Evolutionary conservation across 2,329 filamentous ascomycete genomes (phyloP).

Genomic region (Septoria petroselini): DNA sequence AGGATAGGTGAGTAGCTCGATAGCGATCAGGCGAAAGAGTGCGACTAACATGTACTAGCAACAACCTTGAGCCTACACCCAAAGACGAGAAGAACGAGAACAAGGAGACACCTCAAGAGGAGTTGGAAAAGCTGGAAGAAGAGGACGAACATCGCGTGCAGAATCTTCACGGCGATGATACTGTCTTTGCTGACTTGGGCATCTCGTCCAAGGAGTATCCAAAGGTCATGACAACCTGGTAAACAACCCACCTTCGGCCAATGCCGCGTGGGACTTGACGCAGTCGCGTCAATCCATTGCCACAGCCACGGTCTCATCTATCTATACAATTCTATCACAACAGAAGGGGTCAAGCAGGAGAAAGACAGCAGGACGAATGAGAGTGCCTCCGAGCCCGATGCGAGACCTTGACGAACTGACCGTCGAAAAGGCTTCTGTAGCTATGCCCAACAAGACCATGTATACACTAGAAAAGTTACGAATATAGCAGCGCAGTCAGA

Average conservation of each 20-base stretch:
- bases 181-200: constrained; percentile 59
- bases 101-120: constrained; percentile 64
- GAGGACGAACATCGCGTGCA: constrained; percentile 69
- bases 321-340: constrained; percentile 1
- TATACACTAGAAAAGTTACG: background rate
- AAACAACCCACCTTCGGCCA: too few relatives aligned
- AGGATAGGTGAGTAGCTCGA: constrained; percentile 26
- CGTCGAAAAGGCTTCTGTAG: constrained; percentile 7
- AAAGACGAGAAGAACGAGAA: constrained; percentile 55
- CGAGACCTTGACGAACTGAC: constrained; percentile 3
- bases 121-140: constrained; percentile 70
- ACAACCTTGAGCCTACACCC: constrained; percentile 55
- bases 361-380: background rate
- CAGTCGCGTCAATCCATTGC: too few relatives aligned
- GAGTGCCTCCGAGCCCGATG: background rate
- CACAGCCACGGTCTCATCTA: background rate
- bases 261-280: too few relatives aligned
- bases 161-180: constrained; percentile 57
- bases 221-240: constrained; percentile 61
- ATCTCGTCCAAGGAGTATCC: constrained; percentile 63
- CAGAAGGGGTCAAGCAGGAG: background rate
- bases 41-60: constrained; percentile 35
- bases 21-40: background rate
- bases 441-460: constrained; percentile 12
- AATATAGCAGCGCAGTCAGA: constrained; percentile 6